These are phyloP conservation scores for Quercus gilva DNA, from an alignment of 306 rosid genomes.

Conservation along the genomic window DNA sequence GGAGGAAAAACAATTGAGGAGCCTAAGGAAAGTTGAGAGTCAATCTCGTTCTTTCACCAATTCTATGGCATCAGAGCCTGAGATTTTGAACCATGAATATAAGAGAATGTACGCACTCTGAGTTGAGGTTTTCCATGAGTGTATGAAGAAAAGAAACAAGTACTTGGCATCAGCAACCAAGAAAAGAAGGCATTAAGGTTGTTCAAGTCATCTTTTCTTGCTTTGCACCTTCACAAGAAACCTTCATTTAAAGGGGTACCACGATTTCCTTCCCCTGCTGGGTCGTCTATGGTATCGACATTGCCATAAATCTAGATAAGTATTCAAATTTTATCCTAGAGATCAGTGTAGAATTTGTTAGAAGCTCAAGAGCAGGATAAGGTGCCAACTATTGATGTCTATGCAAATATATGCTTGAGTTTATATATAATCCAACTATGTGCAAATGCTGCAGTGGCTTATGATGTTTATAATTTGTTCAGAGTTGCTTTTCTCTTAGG, in stretches of 20 bases:
- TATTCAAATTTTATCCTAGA: not conserved
- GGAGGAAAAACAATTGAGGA: conserved; percentile 72
- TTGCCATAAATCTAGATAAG: not conserved
- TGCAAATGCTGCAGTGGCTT: conserved; percentile 1
- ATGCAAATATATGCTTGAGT: not conserved
- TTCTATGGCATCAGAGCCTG: conserved; percentile 78
- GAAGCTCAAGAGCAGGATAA: not conserved
- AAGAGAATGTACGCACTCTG: conserved; percentile 94
- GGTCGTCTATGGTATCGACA: not conserved
- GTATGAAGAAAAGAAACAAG: not conserved
- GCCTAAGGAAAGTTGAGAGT: conserved; percentile 48
- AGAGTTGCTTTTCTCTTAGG: not conserved
- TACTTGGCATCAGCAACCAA: not conserved
- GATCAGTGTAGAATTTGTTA: not conserved
- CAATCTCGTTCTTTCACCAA: conserved; percentile 63
- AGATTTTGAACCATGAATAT: conserved; percentile 77
- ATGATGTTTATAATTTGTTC: not conserved
- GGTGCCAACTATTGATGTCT: not conserved
- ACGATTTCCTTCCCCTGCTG: not conserved
- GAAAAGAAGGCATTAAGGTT: not conserved
- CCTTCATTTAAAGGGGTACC: not conserved
- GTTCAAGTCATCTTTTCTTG: not conserved
- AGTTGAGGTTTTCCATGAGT: not conserved
- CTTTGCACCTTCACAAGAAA: not conserved
- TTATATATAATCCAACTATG: not conserved